Percentiles rank a stretch among this genome's conserved stretches.
Conservation (phyloP, 2,329 filamentous ascomycete species). For the Monosporascus cannonballus region DNA sequence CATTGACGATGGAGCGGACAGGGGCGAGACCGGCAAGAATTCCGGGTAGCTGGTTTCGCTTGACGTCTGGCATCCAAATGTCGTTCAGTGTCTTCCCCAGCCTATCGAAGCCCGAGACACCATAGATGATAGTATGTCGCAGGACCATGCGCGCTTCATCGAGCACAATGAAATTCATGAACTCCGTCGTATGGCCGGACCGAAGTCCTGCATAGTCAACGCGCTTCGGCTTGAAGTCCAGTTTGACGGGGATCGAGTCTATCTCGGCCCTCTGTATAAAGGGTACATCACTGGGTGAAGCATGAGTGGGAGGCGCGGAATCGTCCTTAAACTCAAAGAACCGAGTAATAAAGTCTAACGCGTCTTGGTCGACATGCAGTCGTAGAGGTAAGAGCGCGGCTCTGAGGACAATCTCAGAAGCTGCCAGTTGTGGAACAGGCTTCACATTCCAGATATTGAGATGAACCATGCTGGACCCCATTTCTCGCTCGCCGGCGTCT, state of each 20-base stretch:
- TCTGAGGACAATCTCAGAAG: constrained; percentile 82
- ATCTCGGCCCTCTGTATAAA: constrained; percentile 90
- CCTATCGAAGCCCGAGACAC: constrained; percentile 82
- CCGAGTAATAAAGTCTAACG: constrained; percentile 90
- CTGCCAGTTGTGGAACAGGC: constrained; percentile 75
- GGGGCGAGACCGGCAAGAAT: constrained; percentile 85
- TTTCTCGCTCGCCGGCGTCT: constrained; percentile 79
- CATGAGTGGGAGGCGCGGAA: constrained; percentile 39
- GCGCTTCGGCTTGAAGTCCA: constrained; percentile 97
- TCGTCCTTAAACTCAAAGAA: constrained; percentile 99
- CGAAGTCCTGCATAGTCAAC: constrained; percentile 90
- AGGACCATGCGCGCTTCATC: constrained; percentile 84
- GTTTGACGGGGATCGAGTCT: constrained; percentile 72
- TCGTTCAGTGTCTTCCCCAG: constrained; percentile 88
- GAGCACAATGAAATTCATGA: constrained; percentile 96
- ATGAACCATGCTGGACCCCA: constrained; percentile 83
- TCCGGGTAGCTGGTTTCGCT: constrained; percentile 78
- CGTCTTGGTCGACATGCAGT: constrained; percentile 94
- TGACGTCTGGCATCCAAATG: constrained; percentile 94
- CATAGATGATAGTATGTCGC: constrained; percentile 86
- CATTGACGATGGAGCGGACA: constrained; percentile 84
- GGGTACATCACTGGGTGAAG: constrained; percentile 63
- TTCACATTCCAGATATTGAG: constrained; percentile 83
- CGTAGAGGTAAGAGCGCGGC: constrained; percentile 76
- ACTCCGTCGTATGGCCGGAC: constrained; percentile 91